phyloP scores from a whole-genome alignment of 495 filamentous ascomycete species.

The Penicillium coffeae region DNA sequence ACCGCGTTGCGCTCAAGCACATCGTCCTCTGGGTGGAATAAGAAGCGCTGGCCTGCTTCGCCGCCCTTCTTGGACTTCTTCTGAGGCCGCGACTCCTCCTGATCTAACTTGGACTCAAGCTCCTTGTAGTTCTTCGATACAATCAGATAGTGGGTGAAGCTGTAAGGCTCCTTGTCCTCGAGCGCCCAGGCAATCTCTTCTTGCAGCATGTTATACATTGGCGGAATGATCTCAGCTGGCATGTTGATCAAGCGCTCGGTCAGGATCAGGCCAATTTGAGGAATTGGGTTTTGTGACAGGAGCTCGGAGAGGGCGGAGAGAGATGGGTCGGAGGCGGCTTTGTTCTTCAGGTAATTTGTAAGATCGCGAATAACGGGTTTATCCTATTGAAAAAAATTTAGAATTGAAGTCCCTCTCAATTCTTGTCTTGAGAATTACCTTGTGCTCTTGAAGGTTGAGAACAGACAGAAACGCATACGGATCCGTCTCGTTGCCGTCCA shows the following conservation, averaged over 20 bases:
- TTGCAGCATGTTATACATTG: conserved; percentile 93
- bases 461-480: conserved; percentile 93
- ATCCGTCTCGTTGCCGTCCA: conserved; percentile 89
- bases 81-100: conserved; percentile 60
- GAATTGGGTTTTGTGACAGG: conserved; percentile 47
- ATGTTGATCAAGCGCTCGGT: conserved; percentile 94
- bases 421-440: conserved; percentile 28
- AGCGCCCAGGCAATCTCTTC: conserved; percentile 90
- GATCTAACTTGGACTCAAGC: conserved; percentile 74
- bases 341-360: conserved; percentile 62
- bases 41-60: conserved; percentile 56
- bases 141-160: conserved; percentile 89
- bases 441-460: conserved; percentile 78
- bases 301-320: conserved; percentile 53
- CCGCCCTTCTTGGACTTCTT: conserved; percentile 73
- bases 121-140: conserved; percentile 88
- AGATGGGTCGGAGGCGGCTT: conserved; percentile 51
- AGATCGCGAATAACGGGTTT: conserved; percentile 67
- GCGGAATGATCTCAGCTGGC: conserved; percentile 83
- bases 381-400: conserved; percentile 46
- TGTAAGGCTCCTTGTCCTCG: conserved; percentile 87
- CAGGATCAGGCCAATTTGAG: conserved; percentile 76
- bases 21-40: conserved; percentile 98
- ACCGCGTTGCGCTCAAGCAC: conserved; percentile 69
- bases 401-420: background rate